Evolutionary conservation across 352 stramenopile genomes (phyloP).

Genomic region (Pythium graminicola): DNA sequence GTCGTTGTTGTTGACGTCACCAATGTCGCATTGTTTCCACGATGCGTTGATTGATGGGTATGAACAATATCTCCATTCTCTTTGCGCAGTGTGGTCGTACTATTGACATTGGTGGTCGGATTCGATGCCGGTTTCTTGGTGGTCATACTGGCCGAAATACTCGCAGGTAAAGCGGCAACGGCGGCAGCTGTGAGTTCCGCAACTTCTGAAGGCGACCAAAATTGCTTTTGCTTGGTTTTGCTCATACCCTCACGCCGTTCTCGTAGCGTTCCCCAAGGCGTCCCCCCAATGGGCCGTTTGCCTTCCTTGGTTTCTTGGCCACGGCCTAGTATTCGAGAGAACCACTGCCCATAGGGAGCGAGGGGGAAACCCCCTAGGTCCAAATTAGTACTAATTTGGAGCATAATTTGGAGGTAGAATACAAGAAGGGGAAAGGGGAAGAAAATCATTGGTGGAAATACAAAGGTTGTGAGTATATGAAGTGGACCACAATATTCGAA

Average conservation of each 20-base stretch:
- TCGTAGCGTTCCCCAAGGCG: background rate
- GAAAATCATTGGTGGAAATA: conserved; percentile 9
- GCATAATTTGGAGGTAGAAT: conserved; percentile 1
- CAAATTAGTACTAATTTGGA: conserved; percentile 8
- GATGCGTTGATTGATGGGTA: conserved; percentile 68
- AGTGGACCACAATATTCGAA: conserved; percentile 8
- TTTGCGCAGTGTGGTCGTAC: conserved; percentile 47
- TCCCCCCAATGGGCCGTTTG: conserved; percentile 2
- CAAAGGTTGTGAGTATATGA: conserved; percentile 1
- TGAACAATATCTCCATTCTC: conserved; percentile 76
- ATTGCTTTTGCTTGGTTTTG: conserved; percentile 52
- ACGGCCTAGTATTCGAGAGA: conserved; percentile 7
- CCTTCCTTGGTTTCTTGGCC: background rate
- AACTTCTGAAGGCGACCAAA: conserved; percentile 69
- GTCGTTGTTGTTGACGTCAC: conserved; percentile 75
- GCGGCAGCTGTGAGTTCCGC: conserved; percentile 67
- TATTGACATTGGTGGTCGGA: conserved; percentile 28
- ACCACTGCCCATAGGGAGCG: background rate
- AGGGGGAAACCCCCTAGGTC: background rate
- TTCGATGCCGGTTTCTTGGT: conserved; percentile 6
- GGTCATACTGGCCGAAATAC: conserved; percentile 32
- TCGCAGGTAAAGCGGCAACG: conserved; percentile 57
- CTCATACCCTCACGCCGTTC: conserved; percentile 39
- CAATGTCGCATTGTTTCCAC: conserved; percentile 59
- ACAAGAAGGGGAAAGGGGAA: conserved; percentile 6